These are phyloP conservation scores for Geranium brycei DNA, from an alignment of 345 rosid species.

Conservation along the genomic window DNA sequence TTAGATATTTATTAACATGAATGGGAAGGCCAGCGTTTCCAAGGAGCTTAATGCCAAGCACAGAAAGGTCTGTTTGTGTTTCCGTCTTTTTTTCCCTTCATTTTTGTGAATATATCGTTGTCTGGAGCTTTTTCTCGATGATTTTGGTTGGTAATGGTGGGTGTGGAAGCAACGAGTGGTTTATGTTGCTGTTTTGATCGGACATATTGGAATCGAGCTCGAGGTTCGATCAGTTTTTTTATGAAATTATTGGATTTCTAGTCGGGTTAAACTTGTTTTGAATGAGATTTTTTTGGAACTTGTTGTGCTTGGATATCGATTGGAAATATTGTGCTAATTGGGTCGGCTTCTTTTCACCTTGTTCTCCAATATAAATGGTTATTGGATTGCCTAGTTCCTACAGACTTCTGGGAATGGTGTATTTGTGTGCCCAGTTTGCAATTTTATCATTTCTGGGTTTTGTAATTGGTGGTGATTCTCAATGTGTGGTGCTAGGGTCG, in stretches of 20 bases:
- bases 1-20: conserved; percentile 21
- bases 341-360: background rate
- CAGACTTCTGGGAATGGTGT: background rate
- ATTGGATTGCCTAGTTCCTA: background rate
- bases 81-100: background rate
- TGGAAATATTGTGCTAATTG: no score
- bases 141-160: background rate
- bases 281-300: no score
- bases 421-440: background rate
- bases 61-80: conserved; percentile 27
- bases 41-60: conserved; percentile 49
- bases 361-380: background rate
- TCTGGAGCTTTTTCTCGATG: background rate
- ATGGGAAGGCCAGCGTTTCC: conserved; percentile 52
- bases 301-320: background rate
- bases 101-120: no score
- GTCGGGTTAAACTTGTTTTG: background rate
- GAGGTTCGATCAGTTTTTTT: background rate
- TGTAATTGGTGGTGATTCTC: no score
- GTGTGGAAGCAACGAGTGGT: background rate
- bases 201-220: background rate
- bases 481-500: background rate
- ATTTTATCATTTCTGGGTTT: background rate
- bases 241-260: background rate
- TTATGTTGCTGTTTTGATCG: background rate